Percentiles rank a stretch among this genome's conserved stretches.
phyloP scores from a whole-genome alignment of 2,329 filamentous ascomycete genomes.

The Arthrobotrys sphaeroides region DNA sequence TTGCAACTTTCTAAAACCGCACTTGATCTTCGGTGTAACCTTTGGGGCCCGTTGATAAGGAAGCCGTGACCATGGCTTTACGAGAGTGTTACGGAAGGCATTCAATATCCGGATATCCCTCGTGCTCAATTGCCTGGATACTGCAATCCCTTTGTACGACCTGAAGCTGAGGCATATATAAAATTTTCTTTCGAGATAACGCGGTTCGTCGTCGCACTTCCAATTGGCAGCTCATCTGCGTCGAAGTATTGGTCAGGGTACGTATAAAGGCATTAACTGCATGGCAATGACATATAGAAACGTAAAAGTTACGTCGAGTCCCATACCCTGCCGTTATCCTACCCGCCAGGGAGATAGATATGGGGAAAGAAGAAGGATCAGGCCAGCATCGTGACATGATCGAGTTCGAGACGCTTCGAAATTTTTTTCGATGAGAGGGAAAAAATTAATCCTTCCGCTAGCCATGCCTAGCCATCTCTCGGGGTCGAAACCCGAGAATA shows the following conservation, averaged over 20 bases:
- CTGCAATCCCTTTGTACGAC: constrained; percentile 18
- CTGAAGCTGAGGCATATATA: constrained; percentile 32
- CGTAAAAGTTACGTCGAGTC: constrained; percentile 53
- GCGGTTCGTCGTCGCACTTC: background rate
- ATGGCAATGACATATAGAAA: constrained; percentile 48
- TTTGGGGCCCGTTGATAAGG: constrained; percentile 28
- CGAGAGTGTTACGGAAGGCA: background rate
- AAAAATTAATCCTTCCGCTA: constrained; percentile 12
- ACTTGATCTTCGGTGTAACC: constrained; percentile 40
- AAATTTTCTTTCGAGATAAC: background rate
- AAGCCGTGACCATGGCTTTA: background rate
- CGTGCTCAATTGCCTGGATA: constrained; percentile 34
- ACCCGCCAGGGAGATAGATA: background rate
- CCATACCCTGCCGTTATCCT: background rate
- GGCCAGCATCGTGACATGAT: constrained; percentile 40
- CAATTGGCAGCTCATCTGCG: background rate
- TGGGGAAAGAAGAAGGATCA: constrained; percentile 14
- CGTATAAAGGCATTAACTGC: constrained; percentile 2
- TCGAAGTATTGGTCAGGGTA: background rate
- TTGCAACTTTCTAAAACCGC: background rate
- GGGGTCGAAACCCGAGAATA: constrained; percentile 38
- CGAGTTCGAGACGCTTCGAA: constrained; percentile 12
- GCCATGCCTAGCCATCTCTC: constrained; percentile 8
- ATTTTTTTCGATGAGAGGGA: background rate
- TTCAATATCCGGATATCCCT: constrained; percentile 14